These are phyloP conservation scores for Tetrahymena elliotti DNA, from an alignment of 73 alveolate species.

Conservation along the genomic window DNA sequence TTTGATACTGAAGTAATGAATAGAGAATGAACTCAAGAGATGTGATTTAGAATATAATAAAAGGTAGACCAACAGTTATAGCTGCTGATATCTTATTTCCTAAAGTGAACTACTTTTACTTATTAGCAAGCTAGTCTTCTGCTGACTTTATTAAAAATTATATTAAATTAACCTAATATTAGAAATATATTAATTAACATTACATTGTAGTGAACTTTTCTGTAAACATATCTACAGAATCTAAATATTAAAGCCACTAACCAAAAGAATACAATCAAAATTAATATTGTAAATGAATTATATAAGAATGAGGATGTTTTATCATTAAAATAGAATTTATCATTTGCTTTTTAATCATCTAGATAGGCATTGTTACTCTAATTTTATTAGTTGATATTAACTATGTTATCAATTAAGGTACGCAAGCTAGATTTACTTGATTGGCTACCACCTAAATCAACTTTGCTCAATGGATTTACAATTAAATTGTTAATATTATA, in stretches of 20 bases:
- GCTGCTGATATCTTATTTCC: neutral
- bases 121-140: neutral
- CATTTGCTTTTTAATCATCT: neutral
- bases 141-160: neutral
- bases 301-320: neutral
- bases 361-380: neutral
- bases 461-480: neutral
- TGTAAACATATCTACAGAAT: neutral
- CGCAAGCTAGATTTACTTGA: neutral
- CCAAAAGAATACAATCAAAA: neutral
- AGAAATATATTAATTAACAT: neutral
- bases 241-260: neutral
- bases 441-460: neutral
- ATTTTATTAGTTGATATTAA: neutral
- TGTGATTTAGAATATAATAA: neutral
- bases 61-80: neutral
- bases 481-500: neutral
- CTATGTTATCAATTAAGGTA: neutral
- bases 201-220: neutral
- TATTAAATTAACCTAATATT: neutral
- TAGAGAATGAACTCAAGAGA: neutral
- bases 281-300: neutral
- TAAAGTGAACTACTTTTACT: neutral
- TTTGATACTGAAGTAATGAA: neutral
- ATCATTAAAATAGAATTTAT: neutral